These are phyloP conservation scores for Teunomyces cretensis DNA, from an alignment of 805 yeast species.

Conservation along the genomic window DNA sequence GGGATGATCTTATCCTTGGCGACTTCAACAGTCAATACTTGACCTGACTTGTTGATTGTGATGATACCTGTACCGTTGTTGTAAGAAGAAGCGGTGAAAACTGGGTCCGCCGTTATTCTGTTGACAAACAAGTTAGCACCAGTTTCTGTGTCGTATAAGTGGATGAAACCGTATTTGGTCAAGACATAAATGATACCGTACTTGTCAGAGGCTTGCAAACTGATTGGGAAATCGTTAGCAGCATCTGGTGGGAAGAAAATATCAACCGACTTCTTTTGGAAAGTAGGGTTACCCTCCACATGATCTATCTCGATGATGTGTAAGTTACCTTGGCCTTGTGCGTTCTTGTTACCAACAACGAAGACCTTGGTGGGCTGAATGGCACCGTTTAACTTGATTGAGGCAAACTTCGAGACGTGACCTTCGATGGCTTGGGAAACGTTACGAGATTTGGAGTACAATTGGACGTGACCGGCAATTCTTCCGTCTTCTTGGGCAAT, in stretches of 20 bases:
- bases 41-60: constrained; percentile 93
- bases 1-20: constrained; percentile 84
- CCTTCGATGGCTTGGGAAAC: constrained; percentile 97
- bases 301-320: constrained; percentile 97
- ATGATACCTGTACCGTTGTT: constrained; percentile 78
- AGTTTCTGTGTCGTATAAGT: constrained; percentile 88
- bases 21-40: constrained; percentile 88
- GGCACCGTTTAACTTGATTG: constrained; percentile 71
- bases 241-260: constrained; percentile 97
- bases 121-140: constrained; percentile 92
- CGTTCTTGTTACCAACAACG: constrained; percentile 87
- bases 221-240: constrained; percentile 92
- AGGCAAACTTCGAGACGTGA: constrained; percentile 90
- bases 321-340: constrained; percentile 67
- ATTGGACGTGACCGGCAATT: constrained; percentile 94
- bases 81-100: constrained; percentile 81
- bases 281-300: constrained; percentile 77
- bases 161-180: constrained; percentile 96
- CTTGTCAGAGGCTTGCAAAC: constrained; percentile 79
- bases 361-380: constrained; percentile 77
- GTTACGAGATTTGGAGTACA: constrained; percentile 82
- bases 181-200: constrained; percentile 86
- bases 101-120: constrained; percentile 93
- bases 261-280: constrained; percentile 86
- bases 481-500: constrained; percentile 92